phyloP scores from a whole-genome alignment of 2,329 filamentous ascomycete genomes.

The Seiridium cupressi region DNA sequence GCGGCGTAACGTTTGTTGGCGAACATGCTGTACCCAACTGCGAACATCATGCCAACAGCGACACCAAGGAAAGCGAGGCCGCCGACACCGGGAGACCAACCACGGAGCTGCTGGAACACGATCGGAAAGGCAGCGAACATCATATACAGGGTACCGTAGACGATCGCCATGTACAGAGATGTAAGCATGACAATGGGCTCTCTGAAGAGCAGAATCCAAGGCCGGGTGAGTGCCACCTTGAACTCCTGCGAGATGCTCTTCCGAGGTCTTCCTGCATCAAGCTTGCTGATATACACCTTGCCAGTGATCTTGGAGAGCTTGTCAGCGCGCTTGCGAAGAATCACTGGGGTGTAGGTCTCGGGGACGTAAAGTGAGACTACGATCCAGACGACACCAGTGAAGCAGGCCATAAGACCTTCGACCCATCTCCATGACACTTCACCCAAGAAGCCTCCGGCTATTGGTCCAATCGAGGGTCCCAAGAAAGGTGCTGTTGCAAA shows the following conservation, averaged over 20 bases:
- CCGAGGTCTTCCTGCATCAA: conserved; percentile 41
- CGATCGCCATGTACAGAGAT: conserved; percentile 64
- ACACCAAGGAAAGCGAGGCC: conserved; percentile 69
- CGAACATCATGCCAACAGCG: conserved; percentile 62
- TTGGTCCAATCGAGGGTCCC: conserved; percentile 61
- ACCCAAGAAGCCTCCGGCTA: conserved; percentile 65
- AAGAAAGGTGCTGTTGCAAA: conserved; percentile 61
- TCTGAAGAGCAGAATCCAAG: conserved; percentile 67
- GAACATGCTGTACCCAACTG: conserved; percentile 52
- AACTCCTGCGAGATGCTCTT: conserved; percentile 48
- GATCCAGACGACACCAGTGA: conserved; percentile 61
- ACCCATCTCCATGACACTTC: conserved; percentile 68
- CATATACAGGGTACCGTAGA: conserved; percentile 42
- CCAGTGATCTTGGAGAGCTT: conserved; percentile 51
- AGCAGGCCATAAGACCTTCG: conserved; percentile 61
- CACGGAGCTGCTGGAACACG: conserved; percentile 60
- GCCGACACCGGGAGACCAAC: conserved; percentile 58
- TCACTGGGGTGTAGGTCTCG: conserved; percentile 60
- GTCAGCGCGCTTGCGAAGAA: conserved; percentile 53
- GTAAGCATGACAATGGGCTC: conserved; percentile 69
- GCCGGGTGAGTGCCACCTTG: conserved; percentile 57
- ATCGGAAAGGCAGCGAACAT: conserved; percentile 63
- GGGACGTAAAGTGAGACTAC: conserved; percentile 49
- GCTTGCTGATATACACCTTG: conserved; percentile 53
- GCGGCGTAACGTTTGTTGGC: conserved; percentile 54